These are phyloP conservation scores for Myxozyma lipomycoides DNA, from an alignment of 805 yeast genomes.

Conservation along the genomic window DNA sequence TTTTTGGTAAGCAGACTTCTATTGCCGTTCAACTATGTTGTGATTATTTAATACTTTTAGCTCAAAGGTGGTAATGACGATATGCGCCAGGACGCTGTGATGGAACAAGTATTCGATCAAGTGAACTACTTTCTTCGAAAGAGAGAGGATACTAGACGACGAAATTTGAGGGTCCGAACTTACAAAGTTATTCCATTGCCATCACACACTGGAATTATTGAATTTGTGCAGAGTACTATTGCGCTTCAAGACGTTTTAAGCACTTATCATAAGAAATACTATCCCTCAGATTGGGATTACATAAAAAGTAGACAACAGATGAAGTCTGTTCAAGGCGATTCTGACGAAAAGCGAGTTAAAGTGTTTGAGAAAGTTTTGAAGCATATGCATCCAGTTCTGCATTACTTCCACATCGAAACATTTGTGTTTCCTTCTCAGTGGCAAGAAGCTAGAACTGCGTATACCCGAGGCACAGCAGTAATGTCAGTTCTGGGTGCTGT, in stretches of 20 bases:
- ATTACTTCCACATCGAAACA: conserved; percentile 63
- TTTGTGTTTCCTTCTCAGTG: conserved; percentile 68
- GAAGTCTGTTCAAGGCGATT: conserved; percentile 52
- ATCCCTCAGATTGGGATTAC: conserved; percentile 46
- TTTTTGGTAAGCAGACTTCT: conserved; percentile 46
- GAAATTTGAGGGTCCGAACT: conserved; percentile 67
- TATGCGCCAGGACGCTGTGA: conserved; percentile 89
- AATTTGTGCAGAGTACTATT: conserved; percentile 74
- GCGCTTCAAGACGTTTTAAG: conserved; percentile 66
- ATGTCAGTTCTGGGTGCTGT: conserved; percentile 83
- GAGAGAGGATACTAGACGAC: conserved; percentile 53
- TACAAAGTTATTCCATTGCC: conserved; percentile 90
- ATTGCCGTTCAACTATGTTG: neutral
- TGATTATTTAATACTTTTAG: conserved; percentile 3
- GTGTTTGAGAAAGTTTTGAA: conserved; percentile 46
- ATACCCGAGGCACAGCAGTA: conserved; percentile 75
- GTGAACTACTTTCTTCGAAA: conserved; percentile 63
- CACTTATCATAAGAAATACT: conserved; percentile 52
- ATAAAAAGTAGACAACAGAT: conserved; percentile 61
- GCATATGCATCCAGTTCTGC: conserved; percentile 61
- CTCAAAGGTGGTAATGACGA: conserved; percentile 84
- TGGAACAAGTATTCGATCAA: conserved; percentile 93
- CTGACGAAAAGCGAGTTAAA: conserved; percentile 37
- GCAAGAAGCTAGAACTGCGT: conserved; percentile 61
- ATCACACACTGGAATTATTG: conserved; percentile 81